Conservation (phyloP, 1,284 basidiomycete genomes). For the Pseudozyma tsukubaensis region DNA sequence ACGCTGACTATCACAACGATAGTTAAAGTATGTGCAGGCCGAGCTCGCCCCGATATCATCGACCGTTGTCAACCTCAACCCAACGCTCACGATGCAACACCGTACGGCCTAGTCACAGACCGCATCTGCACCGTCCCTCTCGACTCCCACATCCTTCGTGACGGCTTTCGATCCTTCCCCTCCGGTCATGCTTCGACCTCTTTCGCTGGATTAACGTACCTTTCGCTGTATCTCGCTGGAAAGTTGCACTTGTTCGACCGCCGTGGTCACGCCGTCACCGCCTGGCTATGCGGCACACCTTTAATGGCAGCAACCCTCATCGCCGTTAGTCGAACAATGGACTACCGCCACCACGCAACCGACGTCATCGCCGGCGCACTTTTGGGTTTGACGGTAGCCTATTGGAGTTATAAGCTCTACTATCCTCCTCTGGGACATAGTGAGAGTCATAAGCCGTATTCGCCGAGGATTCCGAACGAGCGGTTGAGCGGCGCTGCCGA, state of each 20-base stretch:
- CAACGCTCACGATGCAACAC: slow-evolving; percentile 74
- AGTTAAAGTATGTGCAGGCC: slow-evolving; percentile 82
- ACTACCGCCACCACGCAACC: slow-evolving; percentile 70
- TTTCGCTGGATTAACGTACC: slow-evolving; percentile 90
- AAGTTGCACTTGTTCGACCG: slow-evolving; percentile 91
- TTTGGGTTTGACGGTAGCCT: slow-evolving; percentile 79
- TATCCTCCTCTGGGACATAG: slow-evolving; percentile 46
- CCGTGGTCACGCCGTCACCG: slow-evolving; percentile 83
- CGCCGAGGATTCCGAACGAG: slow-evolving; percentile 45
- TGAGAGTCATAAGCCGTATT: slow-evolving; percentile 55
- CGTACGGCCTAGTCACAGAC: slow-evolving; percentile 79
- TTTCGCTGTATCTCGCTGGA: slow-evolving; percentile 79
- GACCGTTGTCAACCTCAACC: slow-evolving; percentile 81
- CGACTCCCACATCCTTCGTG: slow-evolving; percentile 28
- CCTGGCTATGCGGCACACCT: slow-evolving; percentile 84
- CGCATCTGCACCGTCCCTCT: slow-evolving; percentile 78
- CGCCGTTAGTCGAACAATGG: slow-evolving; percentile 75
- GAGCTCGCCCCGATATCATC: slow-evolving; percentile 75
- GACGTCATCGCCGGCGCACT: slow-evolving; percentile 83
- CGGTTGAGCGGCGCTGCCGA: slow-evolving; percentile 13
- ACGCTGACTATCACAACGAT: slow-evolving; percentile 86
- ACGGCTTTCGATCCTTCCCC: slow-evolving; percentile 90
- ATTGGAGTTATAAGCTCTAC: slow-evolving; percentile 67
- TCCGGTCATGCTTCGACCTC: slow-evolving; percentile 92
- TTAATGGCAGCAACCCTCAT: slow-evolving; percentile 84